Base-by-base conservation (phyloP, 2,329 filamentous ascomycete genomes). In the Ascochyta viciae-villosae region DNA sequence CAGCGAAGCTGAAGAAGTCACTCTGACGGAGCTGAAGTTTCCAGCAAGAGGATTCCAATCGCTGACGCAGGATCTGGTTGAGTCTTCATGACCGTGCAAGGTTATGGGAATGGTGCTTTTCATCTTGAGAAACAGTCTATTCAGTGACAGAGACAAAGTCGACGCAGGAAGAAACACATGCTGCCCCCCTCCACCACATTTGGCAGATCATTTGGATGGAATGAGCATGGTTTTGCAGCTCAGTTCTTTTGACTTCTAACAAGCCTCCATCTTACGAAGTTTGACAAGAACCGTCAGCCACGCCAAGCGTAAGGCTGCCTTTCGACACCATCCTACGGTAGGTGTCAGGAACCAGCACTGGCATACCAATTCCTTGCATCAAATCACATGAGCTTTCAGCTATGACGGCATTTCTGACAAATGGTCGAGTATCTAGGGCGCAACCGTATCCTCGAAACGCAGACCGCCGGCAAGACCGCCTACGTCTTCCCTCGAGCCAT, bases 251-350 rank as follows among this genome's bases (percentile, higher is more conserved):
- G 23, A 46, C 35, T 40, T 12, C 29, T 3, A 15, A n/a, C 46
- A 29, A 37, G 40, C 19, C 29, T 31, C 37, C 29, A 38, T 50
- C 46, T 50, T 37, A 50, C 52, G 13, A 34, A 27, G 5, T 43
- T 39, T 40, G 40, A 34, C 40, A 46, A 42, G 24, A 33, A 35
- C 44, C 37, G 52, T 55, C 52, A 55, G 52, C 52, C 41, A 55
- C 24, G 41, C 52, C 46, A 42, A 46, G 23, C 34, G 35, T 40
- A 23, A 50, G 52, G 46, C 46, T 50, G 37, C 24, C 24, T n/a
- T 41, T 10, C 26, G 34, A 26, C 22, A 46, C 29, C 35, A 45
- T 41, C n/a, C 10, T 35, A 45, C 35, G 35, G 37, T 41, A 37
- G 12, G 46, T 55, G 52, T 38, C 52, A 55, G 52, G 46, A 46